Evolutionary conservation across 805 yeast genomes (phyloP).

Genomic region (Wickerhamomyces rabaulensis): DNA sequence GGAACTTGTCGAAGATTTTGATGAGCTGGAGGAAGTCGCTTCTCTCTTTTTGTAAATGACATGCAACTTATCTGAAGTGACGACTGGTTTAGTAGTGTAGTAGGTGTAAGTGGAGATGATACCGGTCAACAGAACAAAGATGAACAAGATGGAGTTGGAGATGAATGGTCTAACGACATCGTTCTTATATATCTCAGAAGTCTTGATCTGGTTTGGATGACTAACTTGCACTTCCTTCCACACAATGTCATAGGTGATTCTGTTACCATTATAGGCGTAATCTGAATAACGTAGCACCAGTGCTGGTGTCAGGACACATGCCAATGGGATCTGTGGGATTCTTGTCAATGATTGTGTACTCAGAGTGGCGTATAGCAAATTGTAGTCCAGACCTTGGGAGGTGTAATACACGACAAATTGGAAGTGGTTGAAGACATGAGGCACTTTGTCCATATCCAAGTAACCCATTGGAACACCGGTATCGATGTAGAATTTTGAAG

Average conservation of each 20-base stretch:
- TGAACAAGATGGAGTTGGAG: constrained; percentile 12
- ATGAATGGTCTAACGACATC: constrained; percentile 22
- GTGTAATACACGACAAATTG: constrained; percentile 24
- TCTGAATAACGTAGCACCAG: constrained; percentile 19
- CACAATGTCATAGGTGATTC: constrained; percentile 22
- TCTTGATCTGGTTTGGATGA: constrained; percentile 1
- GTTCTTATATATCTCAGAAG: constrained; percentile 21
- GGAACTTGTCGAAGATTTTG: neutral
- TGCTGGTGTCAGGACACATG: constrained; percentile 22
- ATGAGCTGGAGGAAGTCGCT: neutral
- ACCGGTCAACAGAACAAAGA: constrained; percentile 14
- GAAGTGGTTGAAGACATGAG: constrained; percentile 27
- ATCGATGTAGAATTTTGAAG: constrained; percentile 22
- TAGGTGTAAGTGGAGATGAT: constrained; percentile 16
- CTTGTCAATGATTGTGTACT: constrained; percentile 23
- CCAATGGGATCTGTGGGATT: constrained; percentile 17
- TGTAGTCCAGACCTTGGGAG: constrained; percentile 17
- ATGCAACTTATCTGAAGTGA: constrained; percentile 14
- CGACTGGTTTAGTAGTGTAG: constrained; percentile 9
- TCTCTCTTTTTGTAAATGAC: constrained; percentile 9
- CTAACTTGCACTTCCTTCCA: constrained; percentile 23
- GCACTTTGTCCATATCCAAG: constrained; percentile 22
- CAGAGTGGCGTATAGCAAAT: constrained; percentile 23
- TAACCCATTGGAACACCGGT: constrained; percentile 27
- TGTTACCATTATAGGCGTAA: constrained; percentile 23